Evolutionary conservation across 2,329 filamentous ascomycete genomes (phyloP).

Genomic region (Blastomyces silverae): DNA sequence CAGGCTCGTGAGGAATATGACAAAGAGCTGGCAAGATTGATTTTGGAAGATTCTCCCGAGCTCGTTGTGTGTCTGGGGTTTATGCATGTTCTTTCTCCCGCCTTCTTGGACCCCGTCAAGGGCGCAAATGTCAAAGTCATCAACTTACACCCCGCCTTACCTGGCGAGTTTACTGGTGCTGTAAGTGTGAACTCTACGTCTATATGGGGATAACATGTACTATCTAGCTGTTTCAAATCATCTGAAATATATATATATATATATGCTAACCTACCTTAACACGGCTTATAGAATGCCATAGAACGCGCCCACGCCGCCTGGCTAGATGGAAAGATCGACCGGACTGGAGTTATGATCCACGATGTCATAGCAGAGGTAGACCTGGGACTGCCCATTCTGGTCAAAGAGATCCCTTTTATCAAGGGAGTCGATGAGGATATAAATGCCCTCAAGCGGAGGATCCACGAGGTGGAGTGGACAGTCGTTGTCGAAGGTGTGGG

Average conservation of each 20-base stretch:
- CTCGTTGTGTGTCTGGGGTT: conserved; percentile 77
- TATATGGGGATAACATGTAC: neutral
- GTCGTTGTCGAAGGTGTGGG: conserved; percentile 67
- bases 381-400: conserved; percentile 65
- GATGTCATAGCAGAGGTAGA: conserved; percentile 77
- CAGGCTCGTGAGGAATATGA: conserved; percentile 63
- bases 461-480: conserved; percentile 70
- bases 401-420: conserved; percentile 59
- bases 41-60: conserved; percentile 60
- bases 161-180: conserved; percentile 68
- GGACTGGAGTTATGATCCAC: conserved; percentile 81
- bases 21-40: conserved; percentile 61
- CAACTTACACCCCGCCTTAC: conserved; percentile 72
- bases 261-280: neutral
- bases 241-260: neutral
- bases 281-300: conserved; percentile 53
- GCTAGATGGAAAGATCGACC: conserved; percentile 57
- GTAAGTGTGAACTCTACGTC: conserved; percentile 28
- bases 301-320: conserved; percentile 70
- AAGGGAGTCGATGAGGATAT: conserved; percentile 56
- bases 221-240: neutral
- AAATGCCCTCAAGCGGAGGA: conserved; percentile 60
- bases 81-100: conserved; percentile 72
- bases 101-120: conserved; percentile 63
- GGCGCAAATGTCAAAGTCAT: conserved; percentile 61